Evolutionary conservation across 768 basidiomycete species (phyloP).

Genomic region (Megacollybia marginata): DNA sequence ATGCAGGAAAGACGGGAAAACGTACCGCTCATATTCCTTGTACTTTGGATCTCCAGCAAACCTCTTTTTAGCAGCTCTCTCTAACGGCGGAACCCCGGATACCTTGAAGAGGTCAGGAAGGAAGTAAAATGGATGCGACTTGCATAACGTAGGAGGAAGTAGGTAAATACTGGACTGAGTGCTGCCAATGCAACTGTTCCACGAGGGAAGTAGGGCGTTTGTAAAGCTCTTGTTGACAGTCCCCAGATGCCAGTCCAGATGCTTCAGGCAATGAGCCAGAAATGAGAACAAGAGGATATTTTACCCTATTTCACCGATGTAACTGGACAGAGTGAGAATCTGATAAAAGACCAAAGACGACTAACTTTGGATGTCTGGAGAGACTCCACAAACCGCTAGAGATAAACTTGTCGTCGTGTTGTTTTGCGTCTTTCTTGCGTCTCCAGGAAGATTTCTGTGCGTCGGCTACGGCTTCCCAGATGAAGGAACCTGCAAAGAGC

Average conservation of each 20-base stretch:
- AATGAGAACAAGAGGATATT: background rate
- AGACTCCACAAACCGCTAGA: conserved; percentile 59
- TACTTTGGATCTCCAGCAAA: conserved; percentile 48
- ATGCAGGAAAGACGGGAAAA: background rate
- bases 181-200: conserved; percentile 39
- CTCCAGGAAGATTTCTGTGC: conserved; percentile 61
- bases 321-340: conserved; percentile 29
- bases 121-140: conserved; percentile 5
- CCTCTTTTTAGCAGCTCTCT: conserved; percentile 48
- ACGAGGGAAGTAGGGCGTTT: conserved; percentile 35
- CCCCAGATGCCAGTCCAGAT: conserved; percentile 65
- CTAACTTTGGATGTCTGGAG: conserved; percentile 70
- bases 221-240: conserved; percentile 42
- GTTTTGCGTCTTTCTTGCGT: conserved; percentile 45
- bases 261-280: background rate
- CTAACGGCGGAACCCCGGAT: conserved; percentile 68
- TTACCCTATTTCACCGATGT: conserved; percentile 58
- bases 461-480: conserved; percentile 60
- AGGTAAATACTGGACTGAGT: conserved; percentile 57
- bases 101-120: conserved; percentile 24
- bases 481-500: conserved; percentile 48
- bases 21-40: conserved; percentile 51
- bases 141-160: conserved; percentile 49
- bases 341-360: background rate
- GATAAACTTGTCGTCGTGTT: conserved; percentile 68